Evolutionary conservation across 176 grass and related monocot genomes (phyloP).

Genomic region (Rhynchospora tenuis): DNA sequence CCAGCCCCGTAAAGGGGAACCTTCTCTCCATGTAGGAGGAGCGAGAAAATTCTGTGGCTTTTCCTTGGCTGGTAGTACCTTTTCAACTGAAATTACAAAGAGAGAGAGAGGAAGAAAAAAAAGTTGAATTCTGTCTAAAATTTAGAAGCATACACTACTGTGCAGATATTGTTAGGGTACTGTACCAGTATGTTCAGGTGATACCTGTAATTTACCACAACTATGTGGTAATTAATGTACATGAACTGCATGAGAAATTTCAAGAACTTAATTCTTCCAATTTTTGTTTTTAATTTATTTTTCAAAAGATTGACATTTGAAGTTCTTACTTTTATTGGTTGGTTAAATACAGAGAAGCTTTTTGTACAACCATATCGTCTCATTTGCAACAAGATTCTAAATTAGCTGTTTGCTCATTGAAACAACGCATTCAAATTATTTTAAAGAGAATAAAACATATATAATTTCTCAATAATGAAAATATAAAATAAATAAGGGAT

Average conservation of each 20-base stretch:
- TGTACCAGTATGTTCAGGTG: background rate
- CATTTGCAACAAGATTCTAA: background rate
- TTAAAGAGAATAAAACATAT: background rate
- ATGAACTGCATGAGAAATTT: background rate
- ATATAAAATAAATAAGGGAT: background rate
- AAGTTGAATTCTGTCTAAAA: background rate
- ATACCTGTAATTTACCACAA: background rate
- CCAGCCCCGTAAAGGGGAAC: conserved; percentile 74
- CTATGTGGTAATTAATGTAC: background rate
- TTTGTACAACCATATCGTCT: background rate
- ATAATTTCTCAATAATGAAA: background rate
- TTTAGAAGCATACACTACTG: background rate
- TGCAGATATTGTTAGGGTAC: background rate
- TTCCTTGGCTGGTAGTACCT: conserved; percentile 76
- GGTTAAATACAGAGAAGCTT: background rate
- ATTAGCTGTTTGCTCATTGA: background rate
- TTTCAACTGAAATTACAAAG: conserved; percentile 35
- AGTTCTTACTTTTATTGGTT: background rate
- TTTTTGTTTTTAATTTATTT: background rate
- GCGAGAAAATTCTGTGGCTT: conserved; percentile 34
- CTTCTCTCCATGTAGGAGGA: conserved; percentile 63
- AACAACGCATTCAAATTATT: background rate
- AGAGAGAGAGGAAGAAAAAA: background rate
- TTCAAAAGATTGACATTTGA: background rate
- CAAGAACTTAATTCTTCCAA: background rate